A percentile compares a stretch with the other conserved stretches of the same genome.
These are phyloP conservation scores for Verticillium albo-atrum DNA, from an alignment of 2,329 filamentous ascomycete species.

Conservation along the genomic window DNA sequence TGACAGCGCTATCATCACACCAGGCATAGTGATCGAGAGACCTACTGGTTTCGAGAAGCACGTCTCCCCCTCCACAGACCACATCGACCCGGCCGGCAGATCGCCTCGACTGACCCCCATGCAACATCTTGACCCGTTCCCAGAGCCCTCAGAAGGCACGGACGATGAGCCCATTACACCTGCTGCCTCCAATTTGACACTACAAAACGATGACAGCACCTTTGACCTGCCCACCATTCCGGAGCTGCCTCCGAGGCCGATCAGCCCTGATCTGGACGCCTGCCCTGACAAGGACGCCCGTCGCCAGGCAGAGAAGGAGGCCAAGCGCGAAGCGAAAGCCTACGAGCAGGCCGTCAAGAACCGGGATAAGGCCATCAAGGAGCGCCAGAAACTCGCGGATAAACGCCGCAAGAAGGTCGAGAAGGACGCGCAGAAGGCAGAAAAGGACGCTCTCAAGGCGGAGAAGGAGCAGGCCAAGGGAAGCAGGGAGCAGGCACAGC, in stretches of 20 bases:
- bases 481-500: constrained; percentile 12
- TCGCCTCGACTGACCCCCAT: not conserved
- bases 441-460: constrained; percentile 10
- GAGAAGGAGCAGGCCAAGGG: constrained; percentile 14
- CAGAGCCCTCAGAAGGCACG: not conserved
- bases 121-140: not conserved
- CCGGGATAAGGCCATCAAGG: constrained; percentile 58
- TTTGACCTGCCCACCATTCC: constrained; percentile 37
- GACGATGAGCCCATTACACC: not conserved
- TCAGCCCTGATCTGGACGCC: constrained; percentile 50
- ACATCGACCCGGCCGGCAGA: not conserved
- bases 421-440: constrained; percentile 33
- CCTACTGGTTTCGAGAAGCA: not conserved
- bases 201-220: not conserved
- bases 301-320: constrained; percentile 66
- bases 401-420: constrained; percentile 43
- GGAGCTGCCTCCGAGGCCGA: constrained; percentile 48
- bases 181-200: not conserved
- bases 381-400: constrained; percentile 56
- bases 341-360: constrained; percentile 65
- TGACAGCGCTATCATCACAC: not conserved
- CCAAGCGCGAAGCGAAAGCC: constrained; percentile 55
- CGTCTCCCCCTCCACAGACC: not conserved
- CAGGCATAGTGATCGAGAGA: not conserved
- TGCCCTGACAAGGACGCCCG: constrained; percentile 61